These are phyloP conservation scores for Pelargonium nanum DNA, from an alignment of 345 rosid species.

Conservation along the genomic window DNA sequence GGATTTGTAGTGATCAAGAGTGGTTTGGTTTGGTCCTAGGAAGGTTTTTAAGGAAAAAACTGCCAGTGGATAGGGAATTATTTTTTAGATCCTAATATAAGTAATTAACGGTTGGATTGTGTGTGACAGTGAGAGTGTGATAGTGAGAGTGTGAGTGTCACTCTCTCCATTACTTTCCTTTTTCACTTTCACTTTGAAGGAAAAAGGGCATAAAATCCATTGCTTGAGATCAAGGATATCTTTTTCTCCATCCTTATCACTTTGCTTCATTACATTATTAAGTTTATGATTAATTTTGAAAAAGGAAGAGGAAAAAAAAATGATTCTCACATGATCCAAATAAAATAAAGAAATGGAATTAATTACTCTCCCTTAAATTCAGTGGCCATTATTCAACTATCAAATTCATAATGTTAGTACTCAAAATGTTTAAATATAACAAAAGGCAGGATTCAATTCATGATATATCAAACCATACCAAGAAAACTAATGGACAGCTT, in stretches of 20 bases:
- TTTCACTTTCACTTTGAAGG: slow-evolving; percentile 16
- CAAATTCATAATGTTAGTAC: too few relatives aligned
- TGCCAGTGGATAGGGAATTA: neutral
- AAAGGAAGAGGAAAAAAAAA: too few relatives aligned
- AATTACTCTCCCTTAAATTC: too few relatives aligned
- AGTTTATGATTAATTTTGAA: too few relatives aligned
- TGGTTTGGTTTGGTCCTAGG: slow-evolving; percentile 4
- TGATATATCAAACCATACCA: too few relatives aligned
- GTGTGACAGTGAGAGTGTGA: neutral
- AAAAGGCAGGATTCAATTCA: too few relatives aligned
- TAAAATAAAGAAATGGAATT: too few relatives aligned
- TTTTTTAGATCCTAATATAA: neutral
- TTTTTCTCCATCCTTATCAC: slow-evolving; percentile 10
- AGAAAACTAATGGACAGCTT: too few relatives aligned
- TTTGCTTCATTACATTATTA: neutral
- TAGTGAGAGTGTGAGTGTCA: neutral
- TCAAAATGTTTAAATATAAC: too few relatives aligned
- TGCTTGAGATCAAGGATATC: slow-evolving; percentile 38
- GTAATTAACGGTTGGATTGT: slow-evolving; percentile 1
- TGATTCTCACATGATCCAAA: too few relatives aligned
- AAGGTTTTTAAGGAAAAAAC: slow-evolving; percentile 5
- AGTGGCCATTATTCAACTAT: too few relatives aligned
- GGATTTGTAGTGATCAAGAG: slow-evolving; percentile 3
- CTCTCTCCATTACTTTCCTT: slow-evolving; percentile 11
- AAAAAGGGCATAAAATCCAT: slow-evolving; percentile 40